phyloP scores from a whole-genome alignment of 768 basidiomycete species.

The Dictyophora rubrovolvata region DNA sequence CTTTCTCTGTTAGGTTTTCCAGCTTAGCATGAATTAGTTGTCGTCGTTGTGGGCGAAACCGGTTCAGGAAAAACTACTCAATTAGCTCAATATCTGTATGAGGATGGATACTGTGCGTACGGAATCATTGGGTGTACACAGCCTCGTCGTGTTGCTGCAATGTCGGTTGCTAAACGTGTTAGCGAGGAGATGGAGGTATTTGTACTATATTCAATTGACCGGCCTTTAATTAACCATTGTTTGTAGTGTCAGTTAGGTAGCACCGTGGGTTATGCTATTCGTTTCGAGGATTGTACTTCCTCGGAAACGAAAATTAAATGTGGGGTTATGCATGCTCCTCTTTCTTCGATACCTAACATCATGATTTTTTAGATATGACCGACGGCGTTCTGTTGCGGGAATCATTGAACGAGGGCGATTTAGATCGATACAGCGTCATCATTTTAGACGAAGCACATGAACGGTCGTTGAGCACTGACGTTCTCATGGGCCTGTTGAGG shows the following conservation, averaged over 20 bases:
- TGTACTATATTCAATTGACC: neutral
- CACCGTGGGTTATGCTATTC: slow-evolving; percentile 93
- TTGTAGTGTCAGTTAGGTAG: slow-evolving; percentile 75
- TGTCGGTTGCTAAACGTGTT: slow-evolving; percentile 99
- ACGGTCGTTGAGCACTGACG: slow-evolving; percentile 93
- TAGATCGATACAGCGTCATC: slow-evolving; percentile 93
- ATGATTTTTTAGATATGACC: slow-evolving; percentile 79
- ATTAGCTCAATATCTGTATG: slow-evolving; percentile 88
- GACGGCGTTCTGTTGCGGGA: slow-evolving; percentile 98
- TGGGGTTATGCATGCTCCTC: slow-evolving; percentile 26
- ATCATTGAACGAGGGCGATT: slow-evolving; percentile 95
- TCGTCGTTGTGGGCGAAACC: slow-evolving; percentile 98
- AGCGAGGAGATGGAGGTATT: slow-evolving; percentile 97
- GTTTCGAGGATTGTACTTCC: slow-evolving; percentile 96
- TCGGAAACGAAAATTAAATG: slow-evolving; percentile 96
- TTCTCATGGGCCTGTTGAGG: slow-evolving; percentile 89
- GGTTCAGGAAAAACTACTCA: slow-evolving; percentile 99
- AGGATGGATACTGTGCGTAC: slow-evolving; percentile 87
- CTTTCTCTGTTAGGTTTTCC: neutral
- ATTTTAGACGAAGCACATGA: slow-evolving; percentile 99
- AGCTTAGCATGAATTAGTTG: slow-evolving; percentile 38
- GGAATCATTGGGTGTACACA: slow-evolving; percentile 97
- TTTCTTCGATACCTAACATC: neutral
- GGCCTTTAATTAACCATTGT: neutral
- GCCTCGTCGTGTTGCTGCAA: slow-evolving; percentile 96